Conservation (phyloP, 2,329 filamentous ascomycete genomes). For the Phialophora expanda region DNA sequence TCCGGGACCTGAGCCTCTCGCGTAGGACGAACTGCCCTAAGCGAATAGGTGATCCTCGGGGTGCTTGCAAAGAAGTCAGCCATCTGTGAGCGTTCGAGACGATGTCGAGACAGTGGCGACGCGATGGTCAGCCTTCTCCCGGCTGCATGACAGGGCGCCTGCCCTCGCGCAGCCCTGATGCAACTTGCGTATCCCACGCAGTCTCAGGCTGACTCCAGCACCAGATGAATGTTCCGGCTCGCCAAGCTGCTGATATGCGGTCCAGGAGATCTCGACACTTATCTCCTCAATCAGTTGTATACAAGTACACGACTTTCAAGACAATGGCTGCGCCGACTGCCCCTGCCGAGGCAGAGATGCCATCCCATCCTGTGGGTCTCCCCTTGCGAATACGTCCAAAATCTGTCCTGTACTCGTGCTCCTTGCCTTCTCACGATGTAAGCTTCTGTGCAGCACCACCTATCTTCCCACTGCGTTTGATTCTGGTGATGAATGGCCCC, state of each 20-base stretch:
- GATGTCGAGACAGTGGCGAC: background rate
- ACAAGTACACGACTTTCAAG: background rate
- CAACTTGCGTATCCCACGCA: background rate
- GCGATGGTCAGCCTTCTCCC: background rate
- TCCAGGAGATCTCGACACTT: background rate
- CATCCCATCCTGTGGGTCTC: background rate
- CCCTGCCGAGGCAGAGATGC: background rate
- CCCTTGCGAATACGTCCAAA: background rate
- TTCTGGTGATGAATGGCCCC: background rate
- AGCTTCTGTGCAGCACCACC: background rate
- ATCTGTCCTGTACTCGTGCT: background rate
- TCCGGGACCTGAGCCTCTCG: constrained; percentile 1
- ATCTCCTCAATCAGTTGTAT: background rate
- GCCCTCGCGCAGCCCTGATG: background rate
- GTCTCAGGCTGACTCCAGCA: background rate
- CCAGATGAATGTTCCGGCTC: background rate
- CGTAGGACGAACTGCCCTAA: background rate
- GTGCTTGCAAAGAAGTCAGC: background rate
- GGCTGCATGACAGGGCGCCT: background rate
- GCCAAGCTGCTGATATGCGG: background rate
- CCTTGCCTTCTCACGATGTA: background rate
- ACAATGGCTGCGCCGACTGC: too few species aligned
- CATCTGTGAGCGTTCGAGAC: background rate
- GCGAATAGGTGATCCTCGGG: background rate
- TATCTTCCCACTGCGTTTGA: background rate